Conservation (phyloP, 176 grass and related monocot species). For the Thinopyrum elongatum region DNA sequence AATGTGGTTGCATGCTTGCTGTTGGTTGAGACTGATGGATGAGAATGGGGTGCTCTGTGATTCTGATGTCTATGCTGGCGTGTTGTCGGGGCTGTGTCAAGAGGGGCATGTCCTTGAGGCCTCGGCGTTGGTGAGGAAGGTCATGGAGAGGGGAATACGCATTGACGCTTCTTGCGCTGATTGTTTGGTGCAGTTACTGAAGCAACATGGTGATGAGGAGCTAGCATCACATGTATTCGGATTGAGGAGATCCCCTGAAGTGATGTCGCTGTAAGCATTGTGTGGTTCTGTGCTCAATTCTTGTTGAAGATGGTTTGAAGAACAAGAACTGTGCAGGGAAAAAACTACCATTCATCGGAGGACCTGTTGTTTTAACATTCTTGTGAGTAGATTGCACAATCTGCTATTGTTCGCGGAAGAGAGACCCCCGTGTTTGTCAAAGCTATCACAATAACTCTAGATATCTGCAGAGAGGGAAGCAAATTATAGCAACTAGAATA, state of each 20-base stretch:
- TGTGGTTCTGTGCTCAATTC: not conserved
- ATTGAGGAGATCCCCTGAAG: constrained; percentile 28
- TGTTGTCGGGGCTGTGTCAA: constrained; percentile 53
- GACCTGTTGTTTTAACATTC: not conserved
- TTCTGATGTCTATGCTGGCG: constrained; percentile 46
- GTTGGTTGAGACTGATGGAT: constrained; percentile 52
- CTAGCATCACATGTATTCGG: constrained; percentile 45
- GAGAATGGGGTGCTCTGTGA: constrained; percentile 56
- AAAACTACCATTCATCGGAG: not conserved
- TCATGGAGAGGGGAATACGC: constrained; percentile 37
- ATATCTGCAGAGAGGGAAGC: not conserved
- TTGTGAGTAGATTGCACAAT: constrained; percentile 7
- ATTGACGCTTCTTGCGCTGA: constrained; percentile 47
- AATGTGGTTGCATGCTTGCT: constrained; percentile 54
- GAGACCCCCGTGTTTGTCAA: not conserved
- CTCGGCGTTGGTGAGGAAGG: constrained; percentile 34
- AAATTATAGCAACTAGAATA: not conserved
- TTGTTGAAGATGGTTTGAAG: not conserved
- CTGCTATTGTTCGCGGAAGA: not conserved
- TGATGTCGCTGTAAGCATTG: not conserved
- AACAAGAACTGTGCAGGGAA: not conserved
- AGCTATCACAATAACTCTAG: not conserved
- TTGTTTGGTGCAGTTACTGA: constrained; percentile 48
- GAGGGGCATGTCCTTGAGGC: constrained; percentile 50
- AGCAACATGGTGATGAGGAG: constrained; percentile 46